Percentiles rank a stretch among this genome's conserved stretches.
Conservation (phyloP, 2,329 filamentous ascomycete genomes). For the Escovopsis sp. region DNA sequence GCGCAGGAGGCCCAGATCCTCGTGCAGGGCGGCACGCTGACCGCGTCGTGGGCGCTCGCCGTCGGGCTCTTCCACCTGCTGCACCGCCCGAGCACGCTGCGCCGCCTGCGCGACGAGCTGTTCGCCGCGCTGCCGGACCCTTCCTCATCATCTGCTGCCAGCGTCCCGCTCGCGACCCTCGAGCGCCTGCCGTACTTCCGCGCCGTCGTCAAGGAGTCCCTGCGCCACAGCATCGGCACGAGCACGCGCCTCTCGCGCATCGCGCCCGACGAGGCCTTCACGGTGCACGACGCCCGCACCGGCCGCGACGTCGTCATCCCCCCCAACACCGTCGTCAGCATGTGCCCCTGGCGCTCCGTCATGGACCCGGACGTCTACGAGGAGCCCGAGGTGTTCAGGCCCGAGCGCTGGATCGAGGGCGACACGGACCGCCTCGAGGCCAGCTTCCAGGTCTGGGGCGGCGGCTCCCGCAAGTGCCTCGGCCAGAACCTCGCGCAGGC, state of each 20-base stretch:
- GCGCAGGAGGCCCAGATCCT: conserved; percentile 25
- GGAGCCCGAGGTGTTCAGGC: conserved; percentile 18
- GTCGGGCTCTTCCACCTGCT: conserved; percentile 22
- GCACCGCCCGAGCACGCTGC: conserved; percentile 15
- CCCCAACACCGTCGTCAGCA: conserved; percentile 20
- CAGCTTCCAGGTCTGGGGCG: conserved; percentile 20
- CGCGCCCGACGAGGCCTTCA: conserved; percentile 23
- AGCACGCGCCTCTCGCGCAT: conserved; percentile 33
- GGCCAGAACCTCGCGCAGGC: conserved; percentile 24
- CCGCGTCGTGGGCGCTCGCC: conserved; percentile 23
- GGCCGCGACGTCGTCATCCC: conserved; percentile 17
- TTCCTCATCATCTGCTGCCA: too few species aligned
- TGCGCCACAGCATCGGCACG: conserved; percentile 33
- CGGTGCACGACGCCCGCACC: conserved; percentile 14
- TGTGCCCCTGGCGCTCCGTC: conserved; percentile 23
- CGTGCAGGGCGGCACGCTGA: conserved; percentile 26
- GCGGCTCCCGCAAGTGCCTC: conserved; percentile 21
- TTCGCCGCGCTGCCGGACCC: conserved; percentile 19
- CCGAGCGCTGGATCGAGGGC: conserved; percentile 22
- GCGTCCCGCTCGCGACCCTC: conserved; percentile 14
- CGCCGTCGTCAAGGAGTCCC: conserved; percentile 36
- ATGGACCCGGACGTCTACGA: conserved; percentile 19
- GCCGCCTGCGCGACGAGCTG: conserved; percentile 21
- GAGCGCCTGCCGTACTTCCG: conserved; percentile 29
- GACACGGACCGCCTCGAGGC: conserved; percentile 17